phyloP scores from a whole-genome alignment of 2,329 filamentous ascomycete species.

The Pseudogymnoascus sp. region DNA sequence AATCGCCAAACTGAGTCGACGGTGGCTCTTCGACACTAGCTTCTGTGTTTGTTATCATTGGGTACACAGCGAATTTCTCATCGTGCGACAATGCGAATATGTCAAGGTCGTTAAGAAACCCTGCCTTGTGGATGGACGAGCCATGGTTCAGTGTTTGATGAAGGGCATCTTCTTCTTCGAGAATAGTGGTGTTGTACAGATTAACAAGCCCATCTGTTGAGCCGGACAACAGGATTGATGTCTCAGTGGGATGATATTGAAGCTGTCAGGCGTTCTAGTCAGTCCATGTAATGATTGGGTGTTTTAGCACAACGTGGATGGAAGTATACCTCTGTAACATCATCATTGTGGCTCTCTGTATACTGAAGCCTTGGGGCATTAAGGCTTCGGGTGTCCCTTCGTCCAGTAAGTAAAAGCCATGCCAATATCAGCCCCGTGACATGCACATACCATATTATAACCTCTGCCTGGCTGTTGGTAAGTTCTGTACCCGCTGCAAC shows the following conservation, averaged over 20 bases:
- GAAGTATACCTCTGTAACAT: constrained; percentile 48
- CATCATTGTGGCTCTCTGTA: constrained; percentile 59
- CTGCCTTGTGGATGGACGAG: constrained; percentile 65
- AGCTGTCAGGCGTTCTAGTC: constrained; percentile 31
- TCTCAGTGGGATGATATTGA: constrained; percentile 51
- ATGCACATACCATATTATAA: constrained; percentile 51
- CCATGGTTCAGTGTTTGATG: constrained; percentile 72
- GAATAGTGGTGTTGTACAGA: constrained; percentile 61
- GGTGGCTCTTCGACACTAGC: constrained; percentile 44
- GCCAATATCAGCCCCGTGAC: constrained; percentile 51
- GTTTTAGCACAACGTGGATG: neutral
- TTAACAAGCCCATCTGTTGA: constrained; percentile 76
- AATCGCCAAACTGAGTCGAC: constrained; percentile 56
- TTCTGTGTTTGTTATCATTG: constrained; percentile 54
- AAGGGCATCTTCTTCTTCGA: constrained; percentile 69
- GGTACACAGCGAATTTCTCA: constrained; percentile 67
- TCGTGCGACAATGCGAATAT: constrained; percentile 70
- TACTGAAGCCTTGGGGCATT: constrained; percentile 44
- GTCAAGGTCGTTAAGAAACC: constrained; percentile 57
- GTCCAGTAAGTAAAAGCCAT: constrained; percentile 37
- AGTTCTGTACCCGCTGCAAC: constrained; percentile 69
- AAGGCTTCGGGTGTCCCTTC: constrained; percentile 50
- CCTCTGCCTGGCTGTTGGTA: constrained; percentile 52
- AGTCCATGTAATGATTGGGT: constrained; percentile 23
- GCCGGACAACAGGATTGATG: constrained; percentile 60